Base-by-base conservation (phyloP, 1,284 basidiomycete genomes). In the Sphaerobolus stellatus region DNA sequence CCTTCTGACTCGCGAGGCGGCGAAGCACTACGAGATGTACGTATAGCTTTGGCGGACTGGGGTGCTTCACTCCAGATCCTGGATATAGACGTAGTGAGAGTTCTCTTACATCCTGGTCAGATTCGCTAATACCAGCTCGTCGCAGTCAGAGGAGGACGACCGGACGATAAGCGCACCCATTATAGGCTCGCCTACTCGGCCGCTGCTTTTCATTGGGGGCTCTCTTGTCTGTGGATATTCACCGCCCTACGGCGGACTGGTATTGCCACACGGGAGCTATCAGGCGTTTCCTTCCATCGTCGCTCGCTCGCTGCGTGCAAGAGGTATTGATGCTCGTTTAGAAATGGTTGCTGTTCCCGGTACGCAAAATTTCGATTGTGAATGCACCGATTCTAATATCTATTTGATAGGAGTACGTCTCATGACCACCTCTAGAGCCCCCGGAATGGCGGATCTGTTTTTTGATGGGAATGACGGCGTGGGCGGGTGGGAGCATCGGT, bases 221-320 rank as follows among this genome's bases (percentile, higher is more conserved):
- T 51, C 50, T 13, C 50, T 51, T 31, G 50, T 51, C n/a, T 51
- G 38, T 22, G 50, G 50, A 8, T 51, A 33, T 29, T 30, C 50
- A 27, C 50, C 50, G 16, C 11, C 41, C 40, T 28, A 9, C 31
- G 24, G 5, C 9, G 38, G 36, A n/a, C 20, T 18, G 14, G 29
- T 41, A 28, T 50, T 44, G 13, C 41, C 41, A 11, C 50, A 51
- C 24, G 50, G 50, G 11, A 51, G 25, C 20, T 29, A 27, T 30
- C 40, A 51, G 29, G 28, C 50, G 9, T 51, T 51, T 44, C 38
- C 27, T 43, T 51, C 50, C 25, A 27, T 51, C 14, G 40, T 20
- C 6, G 30, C 40, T n/a, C 48, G 48, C 33, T 36, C 30, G 34
- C 9, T 50, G 33, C 48, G 48, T 8, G 20, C 48, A 5, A 20